Conservation (phyloP, 345 rosid species). For the Brassica napus region DNA sequence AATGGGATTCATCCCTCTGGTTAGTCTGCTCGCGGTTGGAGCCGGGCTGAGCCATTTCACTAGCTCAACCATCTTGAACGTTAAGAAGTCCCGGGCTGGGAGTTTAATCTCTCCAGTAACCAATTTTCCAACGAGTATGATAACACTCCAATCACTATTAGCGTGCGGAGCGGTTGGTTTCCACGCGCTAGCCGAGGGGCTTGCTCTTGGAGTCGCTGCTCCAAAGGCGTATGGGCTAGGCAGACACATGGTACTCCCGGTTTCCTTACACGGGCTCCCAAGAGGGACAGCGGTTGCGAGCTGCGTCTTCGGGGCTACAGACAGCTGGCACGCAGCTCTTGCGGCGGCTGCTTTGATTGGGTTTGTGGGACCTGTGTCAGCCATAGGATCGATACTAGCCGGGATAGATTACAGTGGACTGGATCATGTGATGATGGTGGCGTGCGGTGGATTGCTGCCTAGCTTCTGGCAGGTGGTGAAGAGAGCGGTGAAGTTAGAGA, state of each 20-base stretch:
- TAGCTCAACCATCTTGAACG: conserved; percentile 57
- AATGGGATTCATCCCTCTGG: conserved; percentile 71
- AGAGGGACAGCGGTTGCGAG: conserved; percentile 98
- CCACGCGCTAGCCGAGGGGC: conserved; percentile 97
- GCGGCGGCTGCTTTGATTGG: conserved; percentile 90
- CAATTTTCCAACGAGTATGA: conserved; percentile 67
- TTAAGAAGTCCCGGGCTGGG: conserved; percentile 59
- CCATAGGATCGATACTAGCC: conserved; percentile 85
- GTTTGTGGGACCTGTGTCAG: conserved; percentile 86
- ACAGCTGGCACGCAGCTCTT: conserved; percentile 86
- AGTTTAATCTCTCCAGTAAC: conserved; percentile 48
- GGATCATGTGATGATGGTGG: conserved; percentile 89
- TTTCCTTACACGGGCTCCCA: conserved; percentile 91
- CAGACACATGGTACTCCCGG: conserved; percentile 95
- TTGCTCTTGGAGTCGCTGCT: conserved; percentile 97
- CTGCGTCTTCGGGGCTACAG: conserved; percentile 89
- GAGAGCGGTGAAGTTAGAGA: conserved; percentile 69
- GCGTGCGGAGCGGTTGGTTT: conserved; percentile 87
- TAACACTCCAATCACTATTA: conserved; percentile 83
- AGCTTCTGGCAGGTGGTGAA: conserved; percentile 57
- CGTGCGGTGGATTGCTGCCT: conserved; percentile 86
- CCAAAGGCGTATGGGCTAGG: conserved; percentile 96
- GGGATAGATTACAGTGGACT: conserved; percentile 94
- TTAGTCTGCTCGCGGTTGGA: conserved; percentile 57
- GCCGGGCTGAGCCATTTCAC: conserved; percentile 58